Conservation (phyloP, 2,329 filamentous ascomycete species). For the Sporothrix globosa region DNA sequence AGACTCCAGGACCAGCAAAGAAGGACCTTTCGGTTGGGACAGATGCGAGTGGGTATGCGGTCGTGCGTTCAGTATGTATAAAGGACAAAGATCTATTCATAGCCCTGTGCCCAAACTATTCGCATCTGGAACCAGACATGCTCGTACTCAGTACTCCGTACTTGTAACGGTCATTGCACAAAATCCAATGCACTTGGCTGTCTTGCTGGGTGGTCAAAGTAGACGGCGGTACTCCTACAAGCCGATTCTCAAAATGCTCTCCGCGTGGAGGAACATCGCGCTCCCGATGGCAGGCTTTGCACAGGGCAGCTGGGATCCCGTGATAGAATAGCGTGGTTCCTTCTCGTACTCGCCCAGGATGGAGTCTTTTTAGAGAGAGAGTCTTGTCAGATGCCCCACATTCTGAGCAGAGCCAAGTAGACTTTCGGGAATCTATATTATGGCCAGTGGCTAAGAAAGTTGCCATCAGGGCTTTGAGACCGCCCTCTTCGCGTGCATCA, state of each 20-base stretch:
- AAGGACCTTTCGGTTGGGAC: conserved; percentile 17
- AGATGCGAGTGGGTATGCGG: background rate
- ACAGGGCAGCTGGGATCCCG: conserved; percentile 22
- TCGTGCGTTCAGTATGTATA: background rate
- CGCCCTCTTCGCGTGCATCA: background rate
- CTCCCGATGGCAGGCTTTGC: conserved; percentile 14
- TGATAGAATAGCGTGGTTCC: conserved; percentile 8
- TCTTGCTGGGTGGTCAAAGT: background rate
- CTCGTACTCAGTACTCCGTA: background rate
- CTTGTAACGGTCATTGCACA: background rate
- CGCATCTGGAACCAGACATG: background rate
- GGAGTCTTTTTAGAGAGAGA: background rate
- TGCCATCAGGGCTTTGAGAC: conserved; percentile 11
- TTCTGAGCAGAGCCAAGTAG: background rate
- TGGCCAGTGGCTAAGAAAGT: background rate
- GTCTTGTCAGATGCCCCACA: background rate
- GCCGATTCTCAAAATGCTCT: conserved; percentile 1
- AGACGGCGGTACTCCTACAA: background rate
- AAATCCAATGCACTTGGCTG: background rate
- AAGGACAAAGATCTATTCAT: background rate
- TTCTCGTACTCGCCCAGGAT: conserved; percentile 14
- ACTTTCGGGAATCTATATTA: background rate
- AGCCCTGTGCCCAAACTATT: background rate
- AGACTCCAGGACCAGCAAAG: conserved; percentile 13
- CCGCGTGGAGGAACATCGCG: conserved; percentile 15